Conservation (phyloP, 2,329 filamentous ascomycete genomes). For the Blumeriella jaapii region DNA sequence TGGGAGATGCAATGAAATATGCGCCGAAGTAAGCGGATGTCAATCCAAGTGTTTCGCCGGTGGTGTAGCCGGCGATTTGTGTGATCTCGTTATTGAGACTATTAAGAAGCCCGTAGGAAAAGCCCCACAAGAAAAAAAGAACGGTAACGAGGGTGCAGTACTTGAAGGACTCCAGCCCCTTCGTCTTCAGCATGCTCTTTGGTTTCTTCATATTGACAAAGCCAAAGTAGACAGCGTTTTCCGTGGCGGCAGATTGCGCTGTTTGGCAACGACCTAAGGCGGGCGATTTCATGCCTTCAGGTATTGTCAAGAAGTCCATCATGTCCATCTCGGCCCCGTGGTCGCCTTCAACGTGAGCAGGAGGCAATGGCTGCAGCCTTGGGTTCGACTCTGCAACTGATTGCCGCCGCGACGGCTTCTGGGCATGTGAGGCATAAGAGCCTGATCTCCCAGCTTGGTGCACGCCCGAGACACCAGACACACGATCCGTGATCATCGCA, state of each 20-base stretch:
- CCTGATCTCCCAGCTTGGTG: constrained; percentile 8
- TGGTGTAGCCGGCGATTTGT: constrained; percentile 42
- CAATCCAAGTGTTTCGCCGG: constrained; percentile 52
- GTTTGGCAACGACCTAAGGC: constrained; percentile 6
- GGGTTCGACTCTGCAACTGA: background rate
- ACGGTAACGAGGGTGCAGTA: constrained; percentile 67
- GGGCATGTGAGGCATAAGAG: constrained; percentile 15
- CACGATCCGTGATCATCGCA: constrained; percentile 20
- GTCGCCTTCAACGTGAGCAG: constrained; percentile 8
- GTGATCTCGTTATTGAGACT: constrained; percentile 65
- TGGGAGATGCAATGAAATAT: constrained; percentile 58
- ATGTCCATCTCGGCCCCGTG: constrained; percentile 13
- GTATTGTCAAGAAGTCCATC: constrained; percentile 23
- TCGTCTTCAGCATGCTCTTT: constrained; percentile 59
- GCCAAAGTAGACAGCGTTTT: constrained; percentile 53
- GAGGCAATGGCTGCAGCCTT: constrained; percentile 8
- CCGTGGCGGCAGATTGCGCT: constrained; percentile 9
- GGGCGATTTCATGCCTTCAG: constrained; percentile 6
- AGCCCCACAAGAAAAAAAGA: constrained; percentile 81
- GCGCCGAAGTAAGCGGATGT: constrained; percentile 61
- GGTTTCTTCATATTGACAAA: constrained; percentile 61
- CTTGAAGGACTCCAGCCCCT: constrained; percentile 52
- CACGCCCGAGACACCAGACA: constrained; percentile 1
- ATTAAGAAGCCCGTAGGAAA: constrained; percentile 80
- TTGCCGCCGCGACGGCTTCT: background rate